Base-by-base conservation (phyloP, 148 eudicot species). In the Spergularia bocconei region DNA sequence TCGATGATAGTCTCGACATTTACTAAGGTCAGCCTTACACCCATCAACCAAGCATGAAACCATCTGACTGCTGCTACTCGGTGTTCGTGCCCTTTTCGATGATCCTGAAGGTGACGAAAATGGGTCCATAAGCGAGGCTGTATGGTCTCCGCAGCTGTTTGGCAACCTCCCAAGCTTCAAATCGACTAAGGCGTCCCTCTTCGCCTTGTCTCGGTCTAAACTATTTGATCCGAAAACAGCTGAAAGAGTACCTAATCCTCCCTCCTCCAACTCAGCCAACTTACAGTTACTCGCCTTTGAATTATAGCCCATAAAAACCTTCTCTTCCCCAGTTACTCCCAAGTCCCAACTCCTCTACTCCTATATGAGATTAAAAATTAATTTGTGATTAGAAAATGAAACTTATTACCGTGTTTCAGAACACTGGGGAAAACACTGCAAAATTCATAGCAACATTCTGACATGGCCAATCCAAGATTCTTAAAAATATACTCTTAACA, bases 1-100 rank as follows among this genome's bases (percentile, higher is more conserved):
- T 64, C 91, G 80, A 53, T 89, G 91, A 69, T 89, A 89, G 55
- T 87, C 91, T 63, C 88, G 80, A 79, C 89, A 89, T 76, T 78
- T 81, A 73, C 88, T 87, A 53, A 89, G 88, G 50, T 89, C 91
- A 3, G 91, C 82, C 58, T 78, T 79, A 75, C 93, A 89, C 6
- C 91, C 93, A 54, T 89, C 93, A 13, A 89, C 91, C 74, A 83
- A 67, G 60, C 93, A 89, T 7, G 78, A 82, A 17, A 79, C 89
- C 6, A 77, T 67, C 47, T 87, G 89, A 59, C 62, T 71, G 13
- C 81, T 78, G 53, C 79, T 81, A 54, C 76, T 38, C 1, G 85
- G 79, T 1, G 83, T 82, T 4, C 93, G 84, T 1, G 89, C 77
- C 83, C 89, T 84, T 71, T 84, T 89, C 5, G 86, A 84, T 10